phyloP scores from a whole-genome alignment of 169 alveolate species.

The Plasmodium relictum region DNA sequence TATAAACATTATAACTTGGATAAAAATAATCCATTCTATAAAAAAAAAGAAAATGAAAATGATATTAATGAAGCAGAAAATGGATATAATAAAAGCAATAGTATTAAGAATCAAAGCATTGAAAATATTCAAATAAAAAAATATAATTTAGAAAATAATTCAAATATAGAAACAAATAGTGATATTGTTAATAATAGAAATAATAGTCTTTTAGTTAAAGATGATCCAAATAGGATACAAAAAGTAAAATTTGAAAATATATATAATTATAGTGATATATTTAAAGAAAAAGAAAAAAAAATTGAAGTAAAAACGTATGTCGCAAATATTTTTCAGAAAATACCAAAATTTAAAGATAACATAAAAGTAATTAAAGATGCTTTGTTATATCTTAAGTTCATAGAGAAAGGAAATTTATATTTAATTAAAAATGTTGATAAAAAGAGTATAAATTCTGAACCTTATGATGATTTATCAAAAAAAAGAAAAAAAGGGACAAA shows the following conservation, averaged over 20 bases:
- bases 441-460: slow-evolving; percentile 56
- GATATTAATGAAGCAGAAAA: neutral
- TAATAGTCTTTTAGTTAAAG: slow-evolving; percentile 42
- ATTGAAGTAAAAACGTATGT: slow-evolving; percentile 37
- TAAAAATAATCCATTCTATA: neutral
- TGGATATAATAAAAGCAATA: neutral
- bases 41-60: neutral
- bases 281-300: slow-evolving; percentile 67
- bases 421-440: slow-evolving; percentile 63
- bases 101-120: neutral
- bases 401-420: slow-evolving; percentile 71
- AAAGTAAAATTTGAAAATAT: slow-evolving; percentile 47
- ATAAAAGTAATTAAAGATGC: slow-evolving; percentile 69
- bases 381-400: slow-evolving; percentile 58
- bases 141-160: neutral
- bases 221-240: slow-evolving; percentile 71
- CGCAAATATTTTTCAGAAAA: slow-evolving; percentile 52
- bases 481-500: slow-evolving; percentile 61
- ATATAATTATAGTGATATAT: slow-evolving; percentile 52
- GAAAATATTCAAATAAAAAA: neutral
- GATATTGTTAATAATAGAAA: slow-evolving; percentile 18
- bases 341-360: slow-evolving; percentile 69
- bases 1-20: slow-evolving; percentile 44
- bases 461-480: slow-evolving; percentile 55
- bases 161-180: slow-evolving; percentile 3